Percentiles rank a stretch among this genome's conserved stretches.
phyloP scores from a whole-genome alignment of 371 early-diverging fungal genomes.

The Lichtheimia ramosa region DNA sequence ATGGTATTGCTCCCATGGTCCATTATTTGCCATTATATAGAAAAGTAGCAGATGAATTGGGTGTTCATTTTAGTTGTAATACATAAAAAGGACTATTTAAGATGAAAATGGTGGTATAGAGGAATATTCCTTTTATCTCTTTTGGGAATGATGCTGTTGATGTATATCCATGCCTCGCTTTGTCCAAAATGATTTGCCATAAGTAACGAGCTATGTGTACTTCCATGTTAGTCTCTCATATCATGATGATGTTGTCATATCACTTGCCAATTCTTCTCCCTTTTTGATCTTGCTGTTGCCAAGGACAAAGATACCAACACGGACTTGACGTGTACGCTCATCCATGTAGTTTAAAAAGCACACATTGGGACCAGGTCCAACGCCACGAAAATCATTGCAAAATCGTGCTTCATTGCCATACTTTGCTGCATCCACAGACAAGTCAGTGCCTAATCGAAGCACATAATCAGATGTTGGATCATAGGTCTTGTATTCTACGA shows the following conservation, averaged over 20 bases:
- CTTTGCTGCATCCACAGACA: conserved; percentile 51
- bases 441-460: conserved; percentile 35
- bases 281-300: conserved; percentile 49
- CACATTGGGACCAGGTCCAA: conserved; percentile 50
- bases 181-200: conserved; percentile 55
- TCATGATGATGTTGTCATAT: too few relatives aligned
- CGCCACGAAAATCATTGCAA: conserved; percentile 54
- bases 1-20: background rate
- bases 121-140: background rate
- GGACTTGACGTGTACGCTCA: conserved; percentile 41
- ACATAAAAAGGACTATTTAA: background rate
- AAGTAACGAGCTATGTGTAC: conserved; percentile 37
- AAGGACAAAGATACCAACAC: conserved; percentile 49
- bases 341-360: conserved; percentile 54
- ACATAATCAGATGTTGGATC: conserved; percentile 50
- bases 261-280: conserved; percentile 52
- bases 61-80: background rate
- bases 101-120: background rate
- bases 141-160: conserved; percentile 29
- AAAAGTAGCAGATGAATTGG: background rate
- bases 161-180: conserved; percentile 52
- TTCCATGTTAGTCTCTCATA: background rate
- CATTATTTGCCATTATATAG: background rate
- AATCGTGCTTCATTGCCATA: conserved; percentile 56
- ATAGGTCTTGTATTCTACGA: conserved; percentile 44